Evolutionary conservation across 192 early-diverging fungal genomes (phyloP).

Genomic region (Geranomyces michiganensis): DNA sequence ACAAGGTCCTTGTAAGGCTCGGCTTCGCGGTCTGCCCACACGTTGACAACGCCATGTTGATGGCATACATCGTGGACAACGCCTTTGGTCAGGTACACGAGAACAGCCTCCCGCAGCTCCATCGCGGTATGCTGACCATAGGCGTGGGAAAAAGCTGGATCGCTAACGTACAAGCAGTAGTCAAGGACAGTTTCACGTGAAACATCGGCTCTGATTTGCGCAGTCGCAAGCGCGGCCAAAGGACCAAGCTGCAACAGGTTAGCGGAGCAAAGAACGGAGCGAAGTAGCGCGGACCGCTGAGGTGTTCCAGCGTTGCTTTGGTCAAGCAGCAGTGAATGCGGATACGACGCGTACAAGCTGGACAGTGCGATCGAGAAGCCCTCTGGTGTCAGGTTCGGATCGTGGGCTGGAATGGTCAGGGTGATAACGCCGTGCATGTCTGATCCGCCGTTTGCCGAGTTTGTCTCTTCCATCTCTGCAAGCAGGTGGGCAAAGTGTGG

Average conservation of each 20-base stretch:
- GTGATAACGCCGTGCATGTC: constrained; percentile 27
- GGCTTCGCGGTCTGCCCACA: constrained; percentile 55
- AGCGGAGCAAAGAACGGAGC: constrained; percentile 52
- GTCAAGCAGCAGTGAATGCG: constrained; percentile 2
- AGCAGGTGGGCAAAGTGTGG: constrained; percentile 46
- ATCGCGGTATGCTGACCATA: constrained; percentile 14
- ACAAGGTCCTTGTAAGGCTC: constrained; percentile 58
- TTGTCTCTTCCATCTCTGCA: constrained; percentile 35
- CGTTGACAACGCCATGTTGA: constrained; percentile 18
- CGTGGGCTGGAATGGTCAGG: constrained; percentile 43
- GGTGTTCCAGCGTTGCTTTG: neutral
- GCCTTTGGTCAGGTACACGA: constrained; percentile 51
- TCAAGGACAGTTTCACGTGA: constrained; percentile 43
- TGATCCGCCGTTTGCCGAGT: constrained; percentile 2
- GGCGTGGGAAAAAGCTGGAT: constrained; percentile 32
- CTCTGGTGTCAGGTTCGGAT: constrained; percentile 56
- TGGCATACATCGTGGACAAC: constrained; percentile 54
- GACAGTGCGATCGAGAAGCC: constrained; percentile 58
- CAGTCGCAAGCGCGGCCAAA: constrained; percentile 43
- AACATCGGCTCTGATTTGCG: constrained; percentile 53
- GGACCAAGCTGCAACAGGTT: constrained; percentile 52
- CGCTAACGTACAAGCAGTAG: constrained; percentile 53
- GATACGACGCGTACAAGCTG: constrained; percentile 54
- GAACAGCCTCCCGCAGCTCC: constrained; percentile 56
- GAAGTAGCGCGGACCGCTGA: constrained; percentile 43